These are phyloP conservation scores for Nepenthes gracilis DNA, from an alignment of 148 eudicot species.

Conservation along the genomic window DNA sequence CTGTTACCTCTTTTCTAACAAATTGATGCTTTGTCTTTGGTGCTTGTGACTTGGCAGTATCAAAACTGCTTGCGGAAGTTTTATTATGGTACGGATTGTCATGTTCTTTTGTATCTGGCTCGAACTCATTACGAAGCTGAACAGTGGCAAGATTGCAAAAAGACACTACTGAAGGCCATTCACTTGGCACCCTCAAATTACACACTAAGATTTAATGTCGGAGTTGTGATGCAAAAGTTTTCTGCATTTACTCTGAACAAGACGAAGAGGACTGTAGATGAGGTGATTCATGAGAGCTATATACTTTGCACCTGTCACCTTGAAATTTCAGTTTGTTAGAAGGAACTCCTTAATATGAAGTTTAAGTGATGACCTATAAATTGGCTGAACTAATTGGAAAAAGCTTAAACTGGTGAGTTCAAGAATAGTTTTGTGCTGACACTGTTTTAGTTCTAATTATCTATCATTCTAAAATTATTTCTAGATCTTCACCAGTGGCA, in stretches of 20 bases:
- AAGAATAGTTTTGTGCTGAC: no score
- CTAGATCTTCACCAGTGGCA: no score
- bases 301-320: background rate
- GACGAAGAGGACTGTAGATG: constrained; percentile 79
- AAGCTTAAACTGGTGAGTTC: no score
- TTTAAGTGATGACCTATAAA: no score
- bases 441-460: no score
- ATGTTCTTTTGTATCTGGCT: constrained; percentile 82
- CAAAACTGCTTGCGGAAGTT: constrained; percentile 90
- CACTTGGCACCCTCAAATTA: constrained; percentile 96
- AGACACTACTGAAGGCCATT: constrained; percentile 76
- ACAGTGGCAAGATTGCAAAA: constrained; percentile 96
- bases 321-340: background rate
- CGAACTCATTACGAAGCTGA: constrained; percentile 96
- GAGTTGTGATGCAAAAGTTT: constrained; percentile 93
- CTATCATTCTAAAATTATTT: no score
- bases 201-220: constrained; percentile 74
- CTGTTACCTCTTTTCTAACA: background rate
- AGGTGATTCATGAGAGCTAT: constrained; percentile 30
- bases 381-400: no score
- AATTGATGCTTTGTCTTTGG: background rate
- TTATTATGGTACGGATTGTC: constrained; percentile 65
- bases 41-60: constrained; percentile 44
- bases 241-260: constrained; percentile 87
- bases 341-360: no score